Evolutionary conservation across 306 rosid genomes (phyloP).

Genomic region (Gleditsia sinensis): DNA sequence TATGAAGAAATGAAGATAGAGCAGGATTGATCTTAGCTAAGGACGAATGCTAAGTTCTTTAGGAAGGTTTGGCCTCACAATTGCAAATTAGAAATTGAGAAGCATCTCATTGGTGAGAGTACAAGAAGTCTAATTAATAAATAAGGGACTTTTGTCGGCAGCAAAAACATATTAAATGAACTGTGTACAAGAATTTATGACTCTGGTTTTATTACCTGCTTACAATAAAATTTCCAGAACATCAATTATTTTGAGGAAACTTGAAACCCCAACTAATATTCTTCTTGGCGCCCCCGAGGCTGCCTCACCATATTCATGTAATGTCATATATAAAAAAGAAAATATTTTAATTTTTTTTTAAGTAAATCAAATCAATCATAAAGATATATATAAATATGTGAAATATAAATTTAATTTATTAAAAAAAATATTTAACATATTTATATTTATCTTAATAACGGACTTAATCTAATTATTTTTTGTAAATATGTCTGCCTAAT

Average conservation of each 20-base stretch:
- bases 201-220: conserved; percentile 35
- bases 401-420: too few species aligned
- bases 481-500: too few species aligned
- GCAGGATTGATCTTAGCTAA: conserved; percentile 4
- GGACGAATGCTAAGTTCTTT: neutral
- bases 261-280: conserved; percentile 28
- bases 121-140: conserved; percentile 17
- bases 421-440: too few species aligned
- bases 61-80: conserved; percentile 1
- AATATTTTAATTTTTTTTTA: conserved; percentile 41
- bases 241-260: conserved; percentile 38
- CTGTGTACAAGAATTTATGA: conserved; percentile 41
- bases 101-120: too few species aligned
- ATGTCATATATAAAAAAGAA: conserved; percentile 39
- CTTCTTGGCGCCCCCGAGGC: conserved; percentile 32
- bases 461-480: too few species aligned
- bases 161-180: conserved; percentile 44
- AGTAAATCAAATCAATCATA: too few species aligned
- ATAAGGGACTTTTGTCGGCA: conserved; percentile 13
- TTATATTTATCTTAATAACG: too few species aligned
- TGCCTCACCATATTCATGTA: conserved; percentile 31
- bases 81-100: neutral
- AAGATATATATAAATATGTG: too few species aligned
- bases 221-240: conserved; percentile 31
- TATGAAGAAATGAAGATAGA: neutral